Evolutionary conservation across 1,284 basidiomycete species (phyloP).

Genomic region (Trichosporon sp.): DNA sequence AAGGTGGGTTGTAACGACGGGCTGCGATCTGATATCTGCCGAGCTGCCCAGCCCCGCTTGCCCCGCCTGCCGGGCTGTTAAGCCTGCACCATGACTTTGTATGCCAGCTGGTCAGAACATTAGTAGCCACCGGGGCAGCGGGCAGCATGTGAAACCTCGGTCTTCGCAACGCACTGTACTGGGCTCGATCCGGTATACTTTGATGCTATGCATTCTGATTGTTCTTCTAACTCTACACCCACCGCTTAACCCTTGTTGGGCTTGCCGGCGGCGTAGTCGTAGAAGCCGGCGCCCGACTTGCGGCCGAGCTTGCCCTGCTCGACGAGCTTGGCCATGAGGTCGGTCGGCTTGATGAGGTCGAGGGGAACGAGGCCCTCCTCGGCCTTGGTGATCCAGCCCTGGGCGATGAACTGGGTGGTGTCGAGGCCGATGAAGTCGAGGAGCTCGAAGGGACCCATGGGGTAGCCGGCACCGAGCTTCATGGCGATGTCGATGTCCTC

Average conservation of each 20-base stretch:
- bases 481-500: constrained; percentile 59
- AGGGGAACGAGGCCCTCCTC: constrained; percentile 49
- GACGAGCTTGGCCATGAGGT: constrained; percentile 53
- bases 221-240: background rate
- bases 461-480: constrained; percentile 58
- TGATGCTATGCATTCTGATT: background rate
- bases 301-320: constrained; percentile 55
- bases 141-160: too few relatives aligned
- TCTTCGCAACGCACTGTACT: too few relatives aligned
- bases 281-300: constrained; percentile 54
- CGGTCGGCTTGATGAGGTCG: constrained; percentile 52
- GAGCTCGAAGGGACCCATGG: constrained; percentile 55
- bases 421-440: constrained; percentile 56
- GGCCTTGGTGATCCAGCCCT: constrained; percentile 55
- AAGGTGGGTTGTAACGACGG: too few relatives aligned
- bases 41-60: too few relatives aligned
- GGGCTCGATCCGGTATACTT: background rate
- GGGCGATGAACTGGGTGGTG: constrained; percentile 53
- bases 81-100: too few relatives aligned
- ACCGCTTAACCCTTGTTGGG: background rate
- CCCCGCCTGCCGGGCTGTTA: too few relatives aligned
- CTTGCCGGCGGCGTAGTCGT: constrained; percentile 20
- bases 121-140: too few relatives aligned
- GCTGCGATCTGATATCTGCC: too few relatives aligned
- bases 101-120: too few relatives aligned